Conservation (phyloP, 805 yeast genomes). For the Ogataea nakhonphanomensis region DNA sequence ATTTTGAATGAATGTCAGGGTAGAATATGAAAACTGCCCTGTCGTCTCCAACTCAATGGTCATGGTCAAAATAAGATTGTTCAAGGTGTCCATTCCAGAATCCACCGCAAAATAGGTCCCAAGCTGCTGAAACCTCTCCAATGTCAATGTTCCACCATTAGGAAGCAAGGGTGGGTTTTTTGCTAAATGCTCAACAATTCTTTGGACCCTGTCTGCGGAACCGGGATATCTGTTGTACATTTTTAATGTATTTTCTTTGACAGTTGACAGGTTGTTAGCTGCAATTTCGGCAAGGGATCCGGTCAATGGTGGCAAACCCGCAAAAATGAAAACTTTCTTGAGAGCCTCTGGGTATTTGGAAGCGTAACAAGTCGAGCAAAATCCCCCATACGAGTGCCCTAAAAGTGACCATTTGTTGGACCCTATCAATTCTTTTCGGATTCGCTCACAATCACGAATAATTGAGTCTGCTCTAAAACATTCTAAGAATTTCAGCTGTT, state of each 20-base stretch:
- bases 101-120: slow-evolving; percentile 50
- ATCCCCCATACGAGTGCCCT: slow-evolving; percentile 60
- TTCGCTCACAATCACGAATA: slow-evolving; percentile 47
- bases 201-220: slow-evolving; percentile 39
- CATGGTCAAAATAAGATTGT: slow-evolving; percentile 40
- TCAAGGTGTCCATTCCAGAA: slow-evolving; percentile 49
- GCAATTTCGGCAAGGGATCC: slow-evolving; percentile 45
- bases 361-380: slow-evolving; percentile 46
- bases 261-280: slow-evolving; percentile 42
- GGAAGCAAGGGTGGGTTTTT: slow-evolving; percentile 39
- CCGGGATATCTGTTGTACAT: slow-evolving; percentile 48
- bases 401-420: slow-evolving; percentile 44
- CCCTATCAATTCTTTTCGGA: slow-evolving; percentile 35
- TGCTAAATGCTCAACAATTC: slow-evolving; percentile 35
- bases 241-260: slow-evolving; percentile 45
- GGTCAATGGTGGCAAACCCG: slow-evolving; percentile 56
- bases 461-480: slow-evolving; percentile 53
- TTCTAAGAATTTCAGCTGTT: slow-evolving; percentile 39
- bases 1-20: slow-evolving; percentile 35
- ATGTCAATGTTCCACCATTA: slow-evolving; percentile 46
- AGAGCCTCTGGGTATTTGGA: slow-evolving; percentile 42
- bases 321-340: slow-evolving; percentile 46
- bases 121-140: slow-evolving; percentile 50
- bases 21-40: slow-evolving; percentile 38
- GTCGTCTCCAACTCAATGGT: slow-evolving; percentile 35